Percentiles rank a stretch among this genome's conserved stretches.
Evolutionary conservation across 768 basidiomycete genomes (phyloP).

Genomic region (Suillus decipiens): DNA sequence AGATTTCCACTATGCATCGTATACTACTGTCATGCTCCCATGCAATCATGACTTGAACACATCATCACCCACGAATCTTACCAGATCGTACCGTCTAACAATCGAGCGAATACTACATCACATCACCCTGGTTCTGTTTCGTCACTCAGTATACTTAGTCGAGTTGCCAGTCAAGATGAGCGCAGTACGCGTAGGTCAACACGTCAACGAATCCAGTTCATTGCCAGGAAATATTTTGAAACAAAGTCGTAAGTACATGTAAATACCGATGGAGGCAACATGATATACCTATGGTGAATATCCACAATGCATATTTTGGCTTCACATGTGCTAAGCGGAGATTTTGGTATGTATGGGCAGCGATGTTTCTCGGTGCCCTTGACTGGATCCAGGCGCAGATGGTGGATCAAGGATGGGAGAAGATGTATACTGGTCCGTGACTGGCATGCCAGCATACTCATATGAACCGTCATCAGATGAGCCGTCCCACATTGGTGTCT

Average conservation of each 20-base stretch:
- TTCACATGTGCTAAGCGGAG: neutral
- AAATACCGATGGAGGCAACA: neutral
- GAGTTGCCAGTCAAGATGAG: neutral
- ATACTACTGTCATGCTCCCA: conserved; percentile 19
- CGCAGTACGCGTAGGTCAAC: neutral
- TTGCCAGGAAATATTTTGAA: conserved; percentile 1
- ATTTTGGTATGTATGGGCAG: neutral
- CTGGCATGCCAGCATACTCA: conserved; percentile 17
- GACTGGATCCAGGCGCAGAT: neutral
- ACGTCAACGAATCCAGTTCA: neutral
- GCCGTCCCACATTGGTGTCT: conserved; percentile 37
- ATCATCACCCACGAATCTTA: neutral
- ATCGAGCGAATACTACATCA: neutral
- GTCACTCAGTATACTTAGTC: neutral
- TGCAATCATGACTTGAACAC: conserved; percentile 25
- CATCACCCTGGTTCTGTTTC: neutral
- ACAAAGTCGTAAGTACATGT: neutral
- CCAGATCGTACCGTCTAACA: neutral
- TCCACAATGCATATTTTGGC: neutral
- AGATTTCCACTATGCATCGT: conserved; percentile 19
- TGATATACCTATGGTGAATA: neutral
- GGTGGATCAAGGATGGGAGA: neutral
- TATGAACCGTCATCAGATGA: conserved; percentile 29
- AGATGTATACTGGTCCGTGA: neutral
- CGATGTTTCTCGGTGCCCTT: neutral